These are phyloP conservation scores for Dendrocalamus latiflorus DNA, from an alignment of 202 grass and related monocot genomes.

Conservation along the genomic window DNA sequence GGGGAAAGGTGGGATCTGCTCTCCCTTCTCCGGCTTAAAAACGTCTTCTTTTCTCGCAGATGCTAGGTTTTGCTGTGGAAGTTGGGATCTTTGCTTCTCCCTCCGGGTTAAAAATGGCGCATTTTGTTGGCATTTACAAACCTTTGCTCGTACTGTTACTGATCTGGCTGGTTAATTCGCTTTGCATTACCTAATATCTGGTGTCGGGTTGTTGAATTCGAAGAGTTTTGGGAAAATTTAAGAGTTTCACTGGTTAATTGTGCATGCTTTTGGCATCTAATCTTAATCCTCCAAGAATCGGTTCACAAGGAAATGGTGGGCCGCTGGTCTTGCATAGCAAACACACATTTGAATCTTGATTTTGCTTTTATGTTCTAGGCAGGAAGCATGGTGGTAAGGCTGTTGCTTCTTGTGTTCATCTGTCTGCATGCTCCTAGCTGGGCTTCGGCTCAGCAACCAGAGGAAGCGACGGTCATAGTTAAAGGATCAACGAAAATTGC, in stretches of 20 bases:
- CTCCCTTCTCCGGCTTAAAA: not conserved
- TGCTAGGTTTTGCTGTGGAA: not conserved
- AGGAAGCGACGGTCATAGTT: too few species aligned
- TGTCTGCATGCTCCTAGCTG: too few species aligned
- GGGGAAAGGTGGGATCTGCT: conserved; percentile 5
- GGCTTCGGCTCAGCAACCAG: too few species aligned
- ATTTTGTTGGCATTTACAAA: not conserved
- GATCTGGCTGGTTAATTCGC: not conserved
- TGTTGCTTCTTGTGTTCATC: too few species aligned
- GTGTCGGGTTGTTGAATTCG: not conserved
- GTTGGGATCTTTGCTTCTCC: not conserved
- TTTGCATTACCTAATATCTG: too few species aligned
- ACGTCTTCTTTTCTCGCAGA: conserved; percentile 19
- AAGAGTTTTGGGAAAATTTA: not conserved
- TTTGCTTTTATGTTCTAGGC: too few species aligned
- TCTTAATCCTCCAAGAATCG: not conserved
- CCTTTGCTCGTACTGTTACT: not conserved
- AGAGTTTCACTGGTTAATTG: not conserved
- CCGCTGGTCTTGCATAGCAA: too few species aligned
- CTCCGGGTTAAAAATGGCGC: not conserved
- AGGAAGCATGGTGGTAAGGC: too few species aligned
- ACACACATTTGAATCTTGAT: too few species aligned
- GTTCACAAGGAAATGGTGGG: not conserved
- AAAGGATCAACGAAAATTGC: too few species aligned
- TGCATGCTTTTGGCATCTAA: not conserved